Evolutionary conservation across 164 flowering plant genomes (phyloP), one percentile per base, ranked within the genome.

Genomic region (Platanus orientalis): DNA sequence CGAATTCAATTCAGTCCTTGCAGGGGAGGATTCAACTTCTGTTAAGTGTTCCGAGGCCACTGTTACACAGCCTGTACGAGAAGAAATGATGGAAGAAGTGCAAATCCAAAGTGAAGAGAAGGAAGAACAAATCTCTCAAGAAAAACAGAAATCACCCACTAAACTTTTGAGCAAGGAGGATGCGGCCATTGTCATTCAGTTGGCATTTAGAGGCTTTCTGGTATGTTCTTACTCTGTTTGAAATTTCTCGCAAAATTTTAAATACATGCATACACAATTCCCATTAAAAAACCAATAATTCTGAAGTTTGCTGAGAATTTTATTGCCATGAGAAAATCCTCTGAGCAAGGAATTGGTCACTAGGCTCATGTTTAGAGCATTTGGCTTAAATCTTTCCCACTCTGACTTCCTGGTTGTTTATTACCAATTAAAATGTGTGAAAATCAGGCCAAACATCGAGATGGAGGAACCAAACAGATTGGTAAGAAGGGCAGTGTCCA

Each of bases 11-110:
- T 88, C 92, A 53, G 84, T 80, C 25, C 58, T 78, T 36, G 86
- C 83, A n/a, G 90, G 86, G 56, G 86, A 82, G 26, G 89, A 85
- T 72, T 78, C 91, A n/a, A 72, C 81, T 66, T 88, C 91, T 13
- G 66, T 76, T 19, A 76, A 62, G 68, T 83, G 88, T 72, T 84
- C 87, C 9, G 93, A 87, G 63, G 84, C 81, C 30, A 86, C 89
- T 13, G 82, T 86, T 11, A 78, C 79, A 39, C 88, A 80, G 60
- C 85, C 82, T 17, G 34, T 70, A 24, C 24, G 11, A 44, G 79
- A 78, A 52, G 75, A 61, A 17, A 45, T 45, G 40, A 42, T 32
- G 16, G 66, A 62, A 36, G 60, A 68, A 30, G 69, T 30, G 54
- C 71, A 60, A 25, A 40, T 51, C 29, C 56, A 65, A 49, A 54